Evolutionary conservation across 2,329 filamentous ascomycete genomes (phyloP), one percentile per base, ranked within the genome.

Genomic region (Eutypella sp.): DNA sequence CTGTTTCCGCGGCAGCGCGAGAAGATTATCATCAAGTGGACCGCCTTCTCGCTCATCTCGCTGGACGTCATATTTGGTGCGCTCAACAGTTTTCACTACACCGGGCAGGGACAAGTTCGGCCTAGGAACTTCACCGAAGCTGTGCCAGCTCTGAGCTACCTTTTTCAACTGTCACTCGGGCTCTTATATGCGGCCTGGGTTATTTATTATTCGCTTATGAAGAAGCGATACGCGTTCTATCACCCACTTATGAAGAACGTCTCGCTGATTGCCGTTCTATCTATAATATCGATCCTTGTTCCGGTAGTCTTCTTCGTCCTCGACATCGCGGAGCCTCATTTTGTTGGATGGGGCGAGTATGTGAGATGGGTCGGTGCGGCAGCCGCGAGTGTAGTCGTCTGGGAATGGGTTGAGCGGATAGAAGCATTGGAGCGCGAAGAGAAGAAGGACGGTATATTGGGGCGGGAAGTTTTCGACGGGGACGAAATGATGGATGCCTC

Each of bases 11-110:
- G 93, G 27, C 92, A 97, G 61, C 88, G 95, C 60, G 93, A 99
- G 69, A 97, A 97, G 69, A 84, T 97, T 43, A 88, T 97, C 55
- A 99, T 99, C 70, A 97, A 97, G 70, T 99, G 92, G 92, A 89
- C 92, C 15, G 93, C 92, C 1, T 96, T 97, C 62, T 90, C 87
- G 3, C 79, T 99, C 47, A 96, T 99, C 59, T 81, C 89, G 0
- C 77, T 96, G 48, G 92, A 97, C 63, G 84, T 92, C 37, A 82
- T 91, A 10, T 99, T 99, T 66, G 91, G 87, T 60, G 89, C 87
- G 40, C 78, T 97, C 47, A 95, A 96, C 72, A 93, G 87, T 59
- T 97, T 97, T 60, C 63, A 74, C 43, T 81, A 77, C 56, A 67
- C 68, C 3, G 66, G 67, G 19, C 72, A 70, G 13, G 73, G 77